These are phyloP conservation scores for Malassezia brasiliensis DNA, from an alignment of 1,284 basidiomycete species.

Conservation along the genomic window DNA sequence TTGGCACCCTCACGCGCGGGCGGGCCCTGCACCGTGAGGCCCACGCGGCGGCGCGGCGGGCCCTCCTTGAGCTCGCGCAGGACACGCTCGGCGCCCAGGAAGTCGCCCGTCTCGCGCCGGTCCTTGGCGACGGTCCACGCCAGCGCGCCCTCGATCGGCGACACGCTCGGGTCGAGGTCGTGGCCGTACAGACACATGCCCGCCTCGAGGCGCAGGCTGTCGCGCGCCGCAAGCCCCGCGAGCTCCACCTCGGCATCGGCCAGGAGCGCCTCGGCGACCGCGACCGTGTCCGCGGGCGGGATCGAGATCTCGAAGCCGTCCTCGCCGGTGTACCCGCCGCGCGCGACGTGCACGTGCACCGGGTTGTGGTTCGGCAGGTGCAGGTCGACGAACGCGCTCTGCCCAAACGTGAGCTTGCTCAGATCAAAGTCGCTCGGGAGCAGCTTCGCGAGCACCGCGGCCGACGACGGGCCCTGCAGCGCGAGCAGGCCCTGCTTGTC, in stretches of 20 bases:
- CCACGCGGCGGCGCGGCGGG: constrained; percentile 68
- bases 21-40: constrained; percentile 65
- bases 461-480: constrained; percentile 79
- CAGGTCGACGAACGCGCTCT: constrained; percentile 32
- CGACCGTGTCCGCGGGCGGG: constrained; percentile 64
- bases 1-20: constrained; percentile 81
- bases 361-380: constrained; percentile 55
- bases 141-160: constrained; percentile 74
- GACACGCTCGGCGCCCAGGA: constrained; percentile 75
- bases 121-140: constrained; percentile 90
- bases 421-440: constrained; percentile 58
- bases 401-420: constrained; percentile 43
- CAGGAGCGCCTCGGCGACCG: constrained; percentile 62
- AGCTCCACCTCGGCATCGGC: constrained; percentile 62
- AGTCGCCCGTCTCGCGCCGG: constrained; percentile 59
- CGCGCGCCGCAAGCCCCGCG: constrained; percentile 82
- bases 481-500: constrained; percentile 82
- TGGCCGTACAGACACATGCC: constrained; percentile 97
- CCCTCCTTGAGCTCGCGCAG: constrained; percentile 65
- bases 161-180: constrained; percentile 76
- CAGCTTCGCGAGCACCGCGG: constrained; percentile 61
- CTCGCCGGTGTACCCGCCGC: constrained; percentile 97
- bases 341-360: constrained; percentile 66
- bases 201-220: constrained; percentile 84
- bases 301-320: constrained; percentile 98